Base-by-base conservation (phyloP, 2,329 filamentous ascomycete genomes). In the Apiospora arundinis region DNA sequence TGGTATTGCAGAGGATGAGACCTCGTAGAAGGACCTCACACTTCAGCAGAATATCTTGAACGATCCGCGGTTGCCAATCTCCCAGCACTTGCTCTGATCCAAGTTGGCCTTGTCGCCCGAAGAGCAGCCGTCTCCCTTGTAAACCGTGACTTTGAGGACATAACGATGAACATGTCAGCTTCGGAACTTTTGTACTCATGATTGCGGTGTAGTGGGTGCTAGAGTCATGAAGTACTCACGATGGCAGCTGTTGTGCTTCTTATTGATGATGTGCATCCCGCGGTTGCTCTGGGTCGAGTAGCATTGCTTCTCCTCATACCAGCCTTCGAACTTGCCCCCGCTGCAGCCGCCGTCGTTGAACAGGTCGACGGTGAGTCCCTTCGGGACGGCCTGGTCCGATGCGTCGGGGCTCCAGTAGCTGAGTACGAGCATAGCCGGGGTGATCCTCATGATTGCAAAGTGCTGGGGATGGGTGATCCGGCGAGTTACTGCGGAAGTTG, bases 261-360 rank as follows among this genome's bases (percentile, higher is more conserved):
- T 56, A 23, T 56, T 56, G 23, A 32, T 56, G 25, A 56, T 56
- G 49, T 56, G 49, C 49, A 56, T 56, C 25, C 49, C 49, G 14
- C 25, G 49, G 49, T 56, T 56, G 49, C 49, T 23, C 25, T 56
- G 49, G 49, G 49, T 56, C 49, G 49, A 56, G 49, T 56, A 56
- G 25, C 49, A 56, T 4, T 56, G 49, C 12, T 32, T 32, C 49
- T 56, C 23, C 49, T 56, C 49, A 23, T 56, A 56, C 49, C 49
- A 56, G 49, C 49, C 49, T 23, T 56, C 23, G 25, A 56, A 56
- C 25, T 56, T 56, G 49, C 49, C 49, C 4, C 49, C 49, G 25
- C 49, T 56, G 23, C 49, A 56, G 25, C 49, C 49, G 49, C 23
- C 49, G 49, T 56, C 49, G 49, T 56, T 56, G 49, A 56, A 56